phyloP scores from a whole-genome alignment of 176 grass and related monocot species.

The Miscanthus lutarioriparius region DNA sequence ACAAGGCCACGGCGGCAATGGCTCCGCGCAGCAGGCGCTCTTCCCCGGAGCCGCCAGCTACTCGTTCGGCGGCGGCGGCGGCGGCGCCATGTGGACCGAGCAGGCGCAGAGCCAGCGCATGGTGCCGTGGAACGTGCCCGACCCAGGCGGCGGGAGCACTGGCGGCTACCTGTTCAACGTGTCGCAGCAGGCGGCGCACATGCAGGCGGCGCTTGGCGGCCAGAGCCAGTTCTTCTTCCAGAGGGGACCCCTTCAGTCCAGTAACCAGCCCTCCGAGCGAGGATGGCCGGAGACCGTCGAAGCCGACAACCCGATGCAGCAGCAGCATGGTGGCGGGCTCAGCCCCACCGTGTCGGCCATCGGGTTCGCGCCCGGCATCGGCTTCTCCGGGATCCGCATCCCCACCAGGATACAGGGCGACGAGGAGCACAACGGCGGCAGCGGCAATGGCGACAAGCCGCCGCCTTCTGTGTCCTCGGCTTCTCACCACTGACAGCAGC shows the following conservation, averaged over 20 bases:
- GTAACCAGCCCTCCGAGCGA: slow-evolving; percentile 85
- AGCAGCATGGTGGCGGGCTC: slow-evolving; percentile 42
- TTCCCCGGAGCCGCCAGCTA: slow-evolving; percentile 54
- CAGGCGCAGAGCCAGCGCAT: slow-evolving; percentile 57
- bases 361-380: slow-evolving; percentile 49
- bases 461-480: slow-evolving; percentile 65
- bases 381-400: slow-evolving; percentile 85
- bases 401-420: slow-evolving; percentile 91
- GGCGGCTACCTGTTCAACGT: slow-evolving; percentile 66
- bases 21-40: slow-evolving; percentile 41
- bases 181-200: slow-evolving; percentile 65
- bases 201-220: slow-evolving; percentile 63
- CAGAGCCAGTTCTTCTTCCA: slow-evolving; percentile 80
- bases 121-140: slow-evolving; percentile 73
- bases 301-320: slow-evolving; percentile 61
- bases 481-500: slow-evolving; percentile 77
- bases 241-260: slow-evolving; percentile 99
- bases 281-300: slow-evolving; percentile 77
- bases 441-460: slow-evolving; percentile 69
- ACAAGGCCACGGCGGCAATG: slow-evolving; percentile 41
- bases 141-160: slow-evolving; percentile 42
- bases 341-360: slow-evolving; percentile 33
- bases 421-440: slow-evolving; percentile 71
- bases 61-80: slow-evolving; percentile 51
- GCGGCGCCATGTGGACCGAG: slow-evolving; percentile 66